Evolutionary conservation across 2,329 filamentous ascomycete genomes (phyloP), one percentile per base, ranked within the genome.

Genomic region (Sclerotinia nivalis): DNA sequence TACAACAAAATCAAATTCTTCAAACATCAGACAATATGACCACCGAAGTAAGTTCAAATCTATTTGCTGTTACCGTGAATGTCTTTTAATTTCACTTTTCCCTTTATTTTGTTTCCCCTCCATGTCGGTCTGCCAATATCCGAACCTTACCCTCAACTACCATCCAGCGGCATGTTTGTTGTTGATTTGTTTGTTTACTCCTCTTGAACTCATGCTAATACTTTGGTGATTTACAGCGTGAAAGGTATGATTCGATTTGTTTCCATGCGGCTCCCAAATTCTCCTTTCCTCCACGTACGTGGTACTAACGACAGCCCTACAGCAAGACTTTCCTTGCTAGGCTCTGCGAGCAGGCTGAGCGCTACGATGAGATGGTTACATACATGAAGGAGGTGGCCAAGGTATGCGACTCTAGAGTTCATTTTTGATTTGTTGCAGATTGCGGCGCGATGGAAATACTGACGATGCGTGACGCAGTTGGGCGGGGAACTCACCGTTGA

Each of bases 301-400:
- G 70, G 64, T 69, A 67, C 62, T 73, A 69, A 76, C 77, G 72
- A 77, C 71, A 50, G 50, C 69, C 67, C 52, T 64, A 81, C 83
- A 97, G 93, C 91, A 98, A 98, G 91, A 98, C 96, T 82, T 98
- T 98, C 89, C 93, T 98, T 84, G 96, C 96, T 84, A 91, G 96
- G 87, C 93, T 99, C 82, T 98, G 96, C 88, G 96, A 98, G 92
- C 96, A 99, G 90, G 96, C 96, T 82, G 96, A 98, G 89, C 95
- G 95, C 82, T 99, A 99, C 86, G 95, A 99, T 95, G 96, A 98
- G 86, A 98, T 98, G 95, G 95, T 98, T 79, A 93, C 90, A 81
- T 97, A 95, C 87, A 98, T 98, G 96, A 98, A 98, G 93, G 93
- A 97, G 91, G 95, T 98, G 80, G 95, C 95, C 84, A 96, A 97